Base-by-base conservation (phyloP, 106 monocot genomes). In the Dendrobium catenatum region DNA sequence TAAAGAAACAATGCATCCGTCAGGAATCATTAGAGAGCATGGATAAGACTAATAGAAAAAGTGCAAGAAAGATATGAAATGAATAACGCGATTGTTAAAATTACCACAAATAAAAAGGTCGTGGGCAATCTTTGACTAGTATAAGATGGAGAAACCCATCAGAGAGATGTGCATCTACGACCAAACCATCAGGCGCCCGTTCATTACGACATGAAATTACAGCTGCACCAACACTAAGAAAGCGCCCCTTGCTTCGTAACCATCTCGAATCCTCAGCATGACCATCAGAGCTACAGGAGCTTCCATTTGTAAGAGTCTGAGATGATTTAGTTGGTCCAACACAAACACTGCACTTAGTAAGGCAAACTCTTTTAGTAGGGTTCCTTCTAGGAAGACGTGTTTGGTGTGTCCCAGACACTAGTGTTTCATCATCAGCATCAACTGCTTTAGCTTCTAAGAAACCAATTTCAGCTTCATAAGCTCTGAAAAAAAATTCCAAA, bases 141-240 rank as follows among this genome's bases (percentile, higher is more conserved):
- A 96, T 93, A 75, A 96, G 91, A 96, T 96, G 91, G 68, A 96
- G 86, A 83, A 92, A 92, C 55, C 96, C 96, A 87, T 96, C 96
- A 48, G 92, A 86, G 61, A 96, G 86, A 80, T 96, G 96, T 54
- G 96, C 96, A 83, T 96, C 89, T 72, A 88, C 89, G 26, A 96
- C 96, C 42, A 96, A 80, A 83, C 96, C 96, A 86, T 96, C 90
- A 75, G 96, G 96, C 58, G 96, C 91, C 82, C 84, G 90, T 88
- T 90, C 96, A 84, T 96, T 96, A 40, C 96, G 93, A 77, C 96
- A 96, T 37, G 96, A 96, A 68, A 96, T 96, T 37, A 96, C 79
- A 9, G 96, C 96, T 42, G 88, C 96, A 74, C 96, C 96, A 82
- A 96, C 80, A 78, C 96, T 93, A 75, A 94, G 85, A 73, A 87